Evolutionary conservation across 345 rosid genomes (phyloP).

Genomic region (Sapria himalayana): DNA sequence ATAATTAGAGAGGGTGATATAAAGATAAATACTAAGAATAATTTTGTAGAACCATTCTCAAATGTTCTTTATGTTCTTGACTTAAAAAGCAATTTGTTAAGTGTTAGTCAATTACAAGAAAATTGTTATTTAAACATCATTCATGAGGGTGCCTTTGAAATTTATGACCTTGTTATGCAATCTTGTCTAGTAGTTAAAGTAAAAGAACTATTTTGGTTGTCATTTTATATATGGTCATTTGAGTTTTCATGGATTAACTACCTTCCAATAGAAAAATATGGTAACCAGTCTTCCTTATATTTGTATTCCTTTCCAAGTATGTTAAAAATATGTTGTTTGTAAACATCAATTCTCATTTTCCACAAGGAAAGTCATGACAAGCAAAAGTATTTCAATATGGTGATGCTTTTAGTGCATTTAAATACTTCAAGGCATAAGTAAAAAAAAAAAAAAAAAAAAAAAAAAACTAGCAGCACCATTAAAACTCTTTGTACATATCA

Average conservation of each 20-base stretch:
- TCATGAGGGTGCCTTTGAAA: neutral
- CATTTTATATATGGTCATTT: neutral
- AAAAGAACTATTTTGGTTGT: too few relatives aligned
- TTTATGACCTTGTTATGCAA: too few relatives aligned
- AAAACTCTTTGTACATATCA: neutral
- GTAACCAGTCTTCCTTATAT: too few relatives aligned
- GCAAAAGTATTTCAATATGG: too few relatives aligned
- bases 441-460: too few relatives aligned
- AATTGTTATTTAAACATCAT: neutral
- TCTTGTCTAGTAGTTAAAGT: neutral
- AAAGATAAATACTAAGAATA: neutral
- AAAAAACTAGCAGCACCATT: neutral
- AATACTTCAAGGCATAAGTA: neutral
- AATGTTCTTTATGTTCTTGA: neutral
- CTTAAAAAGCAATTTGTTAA: too few relatives aligned
- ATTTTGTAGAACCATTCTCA: neutral
- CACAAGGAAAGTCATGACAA: neutral
- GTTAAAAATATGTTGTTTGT: neutral
- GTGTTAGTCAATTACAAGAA: neutral
- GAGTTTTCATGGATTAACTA: neutral
- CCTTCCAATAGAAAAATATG: neutral
- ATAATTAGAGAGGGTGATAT: neutral
- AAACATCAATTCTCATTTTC: constrained; percentile 3
- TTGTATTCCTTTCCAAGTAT: neutral
- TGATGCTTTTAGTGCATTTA: neutral